Conservation (phyloP, 2,329 filamentous ascomycete genomes). For the Aplosporella prunicola region DNA sequence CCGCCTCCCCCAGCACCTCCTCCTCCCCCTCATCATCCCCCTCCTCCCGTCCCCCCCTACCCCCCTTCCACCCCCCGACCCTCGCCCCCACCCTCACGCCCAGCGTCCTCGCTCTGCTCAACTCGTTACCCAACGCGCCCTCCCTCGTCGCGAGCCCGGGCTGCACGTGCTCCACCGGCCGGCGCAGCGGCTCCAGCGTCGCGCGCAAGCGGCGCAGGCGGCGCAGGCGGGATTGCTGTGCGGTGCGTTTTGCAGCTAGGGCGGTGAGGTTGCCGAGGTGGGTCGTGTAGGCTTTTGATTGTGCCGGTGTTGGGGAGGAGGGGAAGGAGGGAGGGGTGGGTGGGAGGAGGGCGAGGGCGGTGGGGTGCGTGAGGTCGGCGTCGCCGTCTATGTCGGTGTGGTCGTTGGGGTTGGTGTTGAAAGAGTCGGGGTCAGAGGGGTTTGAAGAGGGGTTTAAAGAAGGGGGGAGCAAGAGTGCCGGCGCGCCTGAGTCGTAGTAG, state of each 20-base stretch:
- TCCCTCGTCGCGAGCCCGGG: slow-evolving; percentile 58
- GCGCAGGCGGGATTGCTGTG: slow-evolving; percentile 27
- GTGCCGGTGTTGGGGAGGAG: slow-evolving; percentile 8
- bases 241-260: neutral
- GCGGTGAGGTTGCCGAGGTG: slow-evolving; percentile 9
- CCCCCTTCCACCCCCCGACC: slow-evolving; percentile 17
- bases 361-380: slow-evolving; percentile 3
- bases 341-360: slow-evolving; percentile 24
- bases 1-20: neutral
- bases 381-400: neutral
- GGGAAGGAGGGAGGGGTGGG: slow-evolving; percentile 16
- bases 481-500: slow-evolving; percentile 45
- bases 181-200: slow-evolving; percentile 44
- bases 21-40: no score
- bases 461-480: slow-evolving; percentile 10
- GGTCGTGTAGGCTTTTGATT: slow-evolving; percentile 11
- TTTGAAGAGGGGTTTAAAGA: neutral
- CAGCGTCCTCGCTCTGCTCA: slow-evolving; percentile 57
- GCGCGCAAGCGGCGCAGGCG: slow-evolving; percentile 39
- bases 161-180: slow-evolving; percentile 44
- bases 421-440: neutral
- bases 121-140: slow-evolving; percentile 55
- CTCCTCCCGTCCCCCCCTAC: neutral
- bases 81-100: slow-evolving; percentile 29
- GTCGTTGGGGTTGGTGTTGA: neutral